phyloP scores from a whole-genome alignment of 1,139 yeast species.

The Citeromyces siamensis region DNA sequence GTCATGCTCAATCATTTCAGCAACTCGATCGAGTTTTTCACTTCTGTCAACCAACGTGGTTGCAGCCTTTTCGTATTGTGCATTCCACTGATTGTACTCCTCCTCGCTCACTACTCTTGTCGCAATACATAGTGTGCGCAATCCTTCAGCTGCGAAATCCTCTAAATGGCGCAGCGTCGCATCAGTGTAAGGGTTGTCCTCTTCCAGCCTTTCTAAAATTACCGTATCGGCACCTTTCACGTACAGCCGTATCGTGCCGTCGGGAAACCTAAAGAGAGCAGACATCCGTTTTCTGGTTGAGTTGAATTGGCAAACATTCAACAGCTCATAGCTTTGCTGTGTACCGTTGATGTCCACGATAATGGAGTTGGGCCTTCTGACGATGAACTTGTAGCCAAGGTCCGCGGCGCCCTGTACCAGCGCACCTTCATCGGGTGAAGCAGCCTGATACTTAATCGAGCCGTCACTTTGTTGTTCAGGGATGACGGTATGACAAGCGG shows the following conservation, averaged over 20 bases:
- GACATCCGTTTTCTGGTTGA: constrained; percentile 98
- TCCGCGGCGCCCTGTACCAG: constrained; percentile 92
- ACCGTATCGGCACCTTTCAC: constrained; percentile 99
- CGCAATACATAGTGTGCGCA: constrained; percentile 91
- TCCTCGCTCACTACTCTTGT: constrained; percentile 67
- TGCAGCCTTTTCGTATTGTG: constrained; percentile 63
- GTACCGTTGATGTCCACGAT: constrained; percentile 42
- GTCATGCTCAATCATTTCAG: constrained; percentile 73
- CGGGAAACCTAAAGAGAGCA: constrained; percentile 88
- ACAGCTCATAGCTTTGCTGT: constrained; percentile 55
- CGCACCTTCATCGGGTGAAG: constrained; percentile 99
- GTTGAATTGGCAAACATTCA: constrained; percentile 92
- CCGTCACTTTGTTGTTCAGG: constrained; percentile 70
- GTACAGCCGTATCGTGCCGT: constrained; percentile 77
- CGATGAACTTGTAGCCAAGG: constrained; percentile 72
- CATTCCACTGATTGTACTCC: constrained; percentile 59
- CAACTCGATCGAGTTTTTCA: constrained; percentile 69
- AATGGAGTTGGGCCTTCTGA: constrained; percentile 79
- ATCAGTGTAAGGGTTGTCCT: constrained; percentile 68
- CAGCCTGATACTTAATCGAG: constrained; percentile 85
- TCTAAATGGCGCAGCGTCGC: constrained; percentile 83
- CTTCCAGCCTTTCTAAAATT: constrained; percentile 69
- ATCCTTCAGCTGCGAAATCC: constrained; percentile 94
- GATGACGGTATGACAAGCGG: constrained; percentile 96
- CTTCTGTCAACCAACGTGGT: constrained; percentile 69